Base-by-base conservation (phyloP, 2,329 filamentous ascomycete species). In the Talaromyces sp. region DNA sequence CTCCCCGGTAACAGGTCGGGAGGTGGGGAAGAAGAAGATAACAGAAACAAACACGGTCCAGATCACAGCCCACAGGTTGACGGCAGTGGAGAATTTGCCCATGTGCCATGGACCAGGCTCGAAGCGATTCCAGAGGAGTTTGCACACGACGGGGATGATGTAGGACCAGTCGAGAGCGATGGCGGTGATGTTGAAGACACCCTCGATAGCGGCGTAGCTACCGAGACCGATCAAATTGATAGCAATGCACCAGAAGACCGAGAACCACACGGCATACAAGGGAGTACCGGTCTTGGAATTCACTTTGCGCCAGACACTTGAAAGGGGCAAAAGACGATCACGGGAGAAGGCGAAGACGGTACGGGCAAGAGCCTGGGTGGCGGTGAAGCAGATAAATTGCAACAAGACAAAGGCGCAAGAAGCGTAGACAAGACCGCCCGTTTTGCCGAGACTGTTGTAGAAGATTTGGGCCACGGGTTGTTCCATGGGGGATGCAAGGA, bases 161-260 rank as follows among this genome's bases (percentile, higher is more conserved):
- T 86, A 86, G 68, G 81, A 65, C 63, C 63, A 65, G 58, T 65
- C 79, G 43, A 81, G 71, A 4, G 78, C 78, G 60, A 81, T 81
- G 64, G 79, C 78, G 68, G 76, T 79, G 52, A 81, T 74, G 66
- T 80, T 81, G 72, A 82, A 81, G 27, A 82, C 78, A 66, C 78
- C 80, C 11, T 70, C 60, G 54, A 81, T 81, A 66, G 80, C 78
- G 11, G 70, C 80, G 71, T 85, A 84, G 33, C 81, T 84, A 52
- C 83, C 85, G 6, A 87, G 81, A 50, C 82, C 85, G 70, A 87
- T 86, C 67, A 87, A 77, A 73, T 87, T 87, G 76, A 87, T 85
- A 59, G 79, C 76, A 67, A 86, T 82, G 74, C 84, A 86, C 80
- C 63, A 83, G 69, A 83, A 74, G 35, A 84, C 79, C 63, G 81